Conservation (phyloP, 202 grass and related monocot genomes). For the Elaeis oleifera region DNA sequence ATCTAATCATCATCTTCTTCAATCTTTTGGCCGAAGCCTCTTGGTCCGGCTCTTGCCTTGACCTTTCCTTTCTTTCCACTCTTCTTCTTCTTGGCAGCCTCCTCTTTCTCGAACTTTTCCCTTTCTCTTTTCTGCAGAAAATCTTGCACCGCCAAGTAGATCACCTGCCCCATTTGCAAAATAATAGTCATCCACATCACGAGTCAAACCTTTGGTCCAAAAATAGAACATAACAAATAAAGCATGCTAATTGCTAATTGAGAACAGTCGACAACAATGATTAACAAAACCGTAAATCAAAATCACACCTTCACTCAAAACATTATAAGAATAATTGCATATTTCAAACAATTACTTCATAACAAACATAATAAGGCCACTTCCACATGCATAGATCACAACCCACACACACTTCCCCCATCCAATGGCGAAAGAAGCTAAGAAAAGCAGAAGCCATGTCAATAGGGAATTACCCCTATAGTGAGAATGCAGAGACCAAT, state of each 20-base stretch:
- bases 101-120: conserved; percentile 79
- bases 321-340: neutral
- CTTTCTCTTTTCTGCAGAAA: conserved; percentile 82
- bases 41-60: conserved; percentile 35
- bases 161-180: conserved; percentile 42
- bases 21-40: conserved; percentile 14
- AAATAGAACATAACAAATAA: too few relatives aligned
- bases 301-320: neutral
- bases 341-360: too few relatives aligned
- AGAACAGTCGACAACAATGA: too few relatives aligned
- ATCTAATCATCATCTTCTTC: conserved; percentile 2
- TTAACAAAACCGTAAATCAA: neutral
- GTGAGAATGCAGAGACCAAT: conserved; percentile 65
- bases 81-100: conserved; percentile 53
- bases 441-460: too few relatives aligned
- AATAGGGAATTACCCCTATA: conserved; percentile 47
- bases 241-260: too few relatives aligned
- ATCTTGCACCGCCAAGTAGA: conserved; percentile 73
- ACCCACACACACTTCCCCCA: neutral
- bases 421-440: neutral
- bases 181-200: neutral
- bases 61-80: conserved; percentile 32
- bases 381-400: neutral
- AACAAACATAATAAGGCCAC: neutral
- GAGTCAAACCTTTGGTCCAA: neutral